Evolutionary conservation across 495 filamentous ascomycete species (phyloP), one percentile per base, ranked within the genome.

Genomic region (Xylaria cubensis): DNA sequence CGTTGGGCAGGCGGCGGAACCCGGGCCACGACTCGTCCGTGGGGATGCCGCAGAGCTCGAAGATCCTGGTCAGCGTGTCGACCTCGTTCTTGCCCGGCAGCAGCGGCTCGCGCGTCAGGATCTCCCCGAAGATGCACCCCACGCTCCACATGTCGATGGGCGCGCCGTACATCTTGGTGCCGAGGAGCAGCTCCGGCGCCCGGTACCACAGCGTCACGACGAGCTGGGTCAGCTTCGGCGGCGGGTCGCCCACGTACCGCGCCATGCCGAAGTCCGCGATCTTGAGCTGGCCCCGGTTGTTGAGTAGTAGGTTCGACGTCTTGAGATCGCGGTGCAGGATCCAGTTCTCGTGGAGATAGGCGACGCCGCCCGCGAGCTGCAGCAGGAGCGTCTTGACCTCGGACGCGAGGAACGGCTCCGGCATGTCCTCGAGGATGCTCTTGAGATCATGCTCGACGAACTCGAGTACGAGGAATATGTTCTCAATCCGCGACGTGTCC

Each of bases 131-230:
- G 77, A 99, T 96, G 83, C 96, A 99, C 15, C 96, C 96, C 10
- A 98, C 84, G 81, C 92, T 95, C 96, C 96, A 99, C 87, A 97
- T 91, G 82, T 99, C 96, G 70, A 99, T 86, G 73, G 92, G 90
- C 0, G 84, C 78, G 61, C 88, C 91, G 84, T 99, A 99, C 26
- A 86, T 87, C 48, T 88, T 87, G 1, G 93, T 87, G 34, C 96
- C 96, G 13, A 99, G 87, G 6, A 99, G 88, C 21, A 99, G 86
- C 79, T 98, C 96, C 0, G 96, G 96, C 0, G 94, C 87, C 36
- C 96, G 92, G 81, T 99, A 99, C 96, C 96, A 99, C 9, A 99
- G 90, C 6, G 96, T 99, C 24, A 98, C 96, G 72, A 99, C 95
- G 24, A 98, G 90, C 80, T 96, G 92, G 10, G 96, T 98, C 65